A percentile compares a stretch with the other conserved stretches of the same genome.
Conservation (phyloP, 1,284 basidiomycete genomes). For the Papiliotrema nemorosa region DNA sequence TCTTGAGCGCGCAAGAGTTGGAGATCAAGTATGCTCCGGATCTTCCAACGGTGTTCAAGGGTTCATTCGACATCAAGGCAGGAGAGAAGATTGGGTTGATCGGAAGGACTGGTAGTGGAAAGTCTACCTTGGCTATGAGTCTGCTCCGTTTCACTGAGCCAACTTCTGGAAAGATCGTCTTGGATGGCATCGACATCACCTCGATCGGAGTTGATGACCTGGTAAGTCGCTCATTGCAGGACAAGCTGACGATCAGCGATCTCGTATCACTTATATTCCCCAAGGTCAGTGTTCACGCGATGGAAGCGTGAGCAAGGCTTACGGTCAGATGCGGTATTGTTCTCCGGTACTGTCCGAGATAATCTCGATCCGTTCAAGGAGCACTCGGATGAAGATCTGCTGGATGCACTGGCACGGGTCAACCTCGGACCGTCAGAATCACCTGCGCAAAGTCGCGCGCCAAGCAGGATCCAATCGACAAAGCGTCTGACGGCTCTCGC, state of each 20-base stretch:
- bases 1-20: conserved; percentile 67
- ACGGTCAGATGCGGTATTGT: conserved; percentile 64
- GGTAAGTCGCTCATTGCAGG: conserved; percentile 28
- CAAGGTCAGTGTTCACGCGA: conserved; percentile 33
- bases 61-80: conserved; percentile 67
- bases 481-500: conserved; percentile 18
- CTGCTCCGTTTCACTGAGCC: conserved; percentile 87
- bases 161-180: conserved; percentile 66
- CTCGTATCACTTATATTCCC: conserved; percentile 51
- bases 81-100: conserved; percentile 69
- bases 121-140: conserved; percentile 71
- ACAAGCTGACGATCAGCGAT: conserved; percentile 33
- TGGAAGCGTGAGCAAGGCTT: neutral
- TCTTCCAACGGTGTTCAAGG: conserved; percentile 73
- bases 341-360: conserved; percentile 79
- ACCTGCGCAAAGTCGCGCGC: conserved; percentile 16
- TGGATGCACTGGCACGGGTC: conserved; percentile 51
- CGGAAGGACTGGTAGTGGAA: conserved; percentile 49
- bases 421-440: conserved; percentile 30
- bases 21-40: conserved; percentile 79
- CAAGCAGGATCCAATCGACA: conserved; percentile 12
- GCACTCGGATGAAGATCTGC: conserved; percentile 72
- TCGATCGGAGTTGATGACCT: conserved; percentile 81
- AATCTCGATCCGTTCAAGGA: conserved; percentile 86
- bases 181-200: conserved; percentile 87